Conservation (phyloP, 2,329 filamentous ascomycete genomes). For the Microdochium trichocladiopsis region DNA sequence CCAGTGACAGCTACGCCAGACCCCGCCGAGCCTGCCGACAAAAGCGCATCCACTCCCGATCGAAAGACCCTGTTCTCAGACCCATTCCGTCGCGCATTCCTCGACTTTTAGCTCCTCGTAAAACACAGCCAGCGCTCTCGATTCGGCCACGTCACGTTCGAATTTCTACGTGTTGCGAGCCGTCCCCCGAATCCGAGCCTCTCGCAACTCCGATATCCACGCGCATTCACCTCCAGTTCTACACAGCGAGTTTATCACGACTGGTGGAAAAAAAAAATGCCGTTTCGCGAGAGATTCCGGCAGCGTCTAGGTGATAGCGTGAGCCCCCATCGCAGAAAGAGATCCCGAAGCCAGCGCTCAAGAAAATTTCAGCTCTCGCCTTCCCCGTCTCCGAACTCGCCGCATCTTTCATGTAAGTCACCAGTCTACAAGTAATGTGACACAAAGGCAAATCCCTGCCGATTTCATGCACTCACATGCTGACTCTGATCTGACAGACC, state of each 20-base stretch:
- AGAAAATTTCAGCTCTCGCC: conserved; percentile 20
- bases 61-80: background rate
- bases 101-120: background rate
- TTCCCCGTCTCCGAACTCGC: conserved; percentile 26
- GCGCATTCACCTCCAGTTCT: background rate
- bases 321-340: conserved; percentile 11
- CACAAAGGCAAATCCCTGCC: background rate
- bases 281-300: conserved; percentile 20
- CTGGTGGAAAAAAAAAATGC: conserved; percentile 14
- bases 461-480: background rate
- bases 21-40: background rate
- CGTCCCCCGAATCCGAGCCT: background rate
- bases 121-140: background rate
- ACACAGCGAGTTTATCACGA: conserved; percentile 1
- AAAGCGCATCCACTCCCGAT: background rate
- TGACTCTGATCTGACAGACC: conserved; percentile 18
- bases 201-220: background rate
- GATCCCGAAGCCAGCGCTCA: conserved; percentile 13
- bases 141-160: background rate
- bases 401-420: conserved; percentile 38
- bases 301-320: conserved; percentile 24
- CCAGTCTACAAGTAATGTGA: background rate
- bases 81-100: background rate
- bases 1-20: background rate
- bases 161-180: background rate